Evolutionary conservation across 192 early-diverging fungal species (phyloP).

Genomic region (Podila verticillata): DNA sequence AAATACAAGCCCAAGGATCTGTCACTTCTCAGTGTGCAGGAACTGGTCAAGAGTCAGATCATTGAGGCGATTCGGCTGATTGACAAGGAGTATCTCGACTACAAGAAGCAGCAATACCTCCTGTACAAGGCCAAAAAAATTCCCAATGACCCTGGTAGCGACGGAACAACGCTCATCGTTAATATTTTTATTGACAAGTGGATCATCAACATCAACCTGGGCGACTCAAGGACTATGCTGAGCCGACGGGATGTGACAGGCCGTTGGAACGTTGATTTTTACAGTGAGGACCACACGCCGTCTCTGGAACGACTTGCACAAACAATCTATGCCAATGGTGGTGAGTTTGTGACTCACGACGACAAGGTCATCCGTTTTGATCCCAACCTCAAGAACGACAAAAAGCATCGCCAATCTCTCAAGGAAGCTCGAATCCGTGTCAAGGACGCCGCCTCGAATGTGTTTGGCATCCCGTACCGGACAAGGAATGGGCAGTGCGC

Average conservation of each 20-base stretch:
- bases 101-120: constrained; percentile 58
- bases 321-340: constrained; percentile 65
- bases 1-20: constrained; percentile 50
- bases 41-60: constrained; percentile 54
- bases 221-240: constrained; percentile 65
- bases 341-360: constrained; percentile 66
- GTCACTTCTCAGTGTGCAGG: constrained; percentile 45
- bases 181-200: constrained; percentile 65
- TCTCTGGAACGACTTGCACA: constrained; percentile 64
- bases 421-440: constrained; percentile 66
- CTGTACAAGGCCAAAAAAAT: constrained; percentile 39
- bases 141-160: constrained; percentile 54
- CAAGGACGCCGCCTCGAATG: constrained; percentile 46
- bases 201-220: constrained; percentile 65
- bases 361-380: constrained; percentile 66
- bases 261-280: constrained; percentile 61
- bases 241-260: constrained; percentile 40
- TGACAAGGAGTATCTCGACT: constrained; percentile 63
- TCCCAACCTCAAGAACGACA: constrained; percentile 53
- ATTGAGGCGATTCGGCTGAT: constrained; percentile 53
- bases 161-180: constrained; percentile 63
- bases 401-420: constrained; percentile 57
- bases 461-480: constrained; percentile 48
- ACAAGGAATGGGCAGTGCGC: constrained; percentile 44
- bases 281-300: constrained; percentile 66